phyloP scores from a whole-genome alignment of 257 asterid genomes.

The Nicotiana otophora region DNA sequence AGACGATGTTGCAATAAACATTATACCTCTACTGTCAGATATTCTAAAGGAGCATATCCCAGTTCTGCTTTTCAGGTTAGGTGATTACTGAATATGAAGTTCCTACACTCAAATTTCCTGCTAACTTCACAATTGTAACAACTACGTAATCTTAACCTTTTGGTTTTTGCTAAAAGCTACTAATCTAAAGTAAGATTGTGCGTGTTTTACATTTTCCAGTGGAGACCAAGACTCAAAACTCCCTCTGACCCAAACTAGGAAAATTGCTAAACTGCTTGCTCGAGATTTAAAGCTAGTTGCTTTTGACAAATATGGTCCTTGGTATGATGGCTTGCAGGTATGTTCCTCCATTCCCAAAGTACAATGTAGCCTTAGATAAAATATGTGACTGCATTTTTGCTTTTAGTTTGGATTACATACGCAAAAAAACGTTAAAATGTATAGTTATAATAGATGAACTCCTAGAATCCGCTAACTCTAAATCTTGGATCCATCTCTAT shows the following conservation, averaged over 20 bases:
- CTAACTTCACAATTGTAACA: not conserved
- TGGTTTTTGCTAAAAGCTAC: not conserved
- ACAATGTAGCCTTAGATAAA: too few species aligned
- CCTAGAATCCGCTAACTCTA: not conserved
- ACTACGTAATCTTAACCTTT: not conserved
- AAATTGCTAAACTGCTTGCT: slow-evolving; percentile 19
- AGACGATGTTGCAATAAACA: not conserved
- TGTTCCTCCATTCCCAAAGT: not conserved
- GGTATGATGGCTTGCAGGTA: slow-evolving; percentile 28
- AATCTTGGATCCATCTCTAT: not conserved
- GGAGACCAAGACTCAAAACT: slow-evolving; percentile 25
- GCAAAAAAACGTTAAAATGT: not conserved
- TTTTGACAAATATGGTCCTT: slow-evolving; percentile 19
- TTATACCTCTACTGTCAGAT: slow-evolving; percentile 17
- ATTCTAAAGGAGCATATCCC: slow-evolving; percentile 15
- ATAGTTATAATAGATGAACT: too few species aligned
- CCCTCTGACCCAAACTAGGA: slow-evolving; percentile 23
- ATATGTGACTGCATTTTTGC: not conserved
- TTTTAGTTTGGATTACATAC: not conserved
- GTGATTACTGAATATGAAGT: not conserved
- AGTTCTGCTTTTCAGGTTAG: slow-evolving; percentile 27
- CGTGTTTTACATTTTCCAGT: not conserved
- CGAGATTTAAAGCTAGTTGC: slow-evolving; percentile 10
- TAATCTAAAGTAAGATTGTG: not conserved
- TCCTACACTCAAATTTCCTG: not conserved